Evolutionary conservation across 345 rosid species (phyloP), one percentile per base, ranked within the genome.

Genomic region (Eucalyptus curtisii): DNA sequence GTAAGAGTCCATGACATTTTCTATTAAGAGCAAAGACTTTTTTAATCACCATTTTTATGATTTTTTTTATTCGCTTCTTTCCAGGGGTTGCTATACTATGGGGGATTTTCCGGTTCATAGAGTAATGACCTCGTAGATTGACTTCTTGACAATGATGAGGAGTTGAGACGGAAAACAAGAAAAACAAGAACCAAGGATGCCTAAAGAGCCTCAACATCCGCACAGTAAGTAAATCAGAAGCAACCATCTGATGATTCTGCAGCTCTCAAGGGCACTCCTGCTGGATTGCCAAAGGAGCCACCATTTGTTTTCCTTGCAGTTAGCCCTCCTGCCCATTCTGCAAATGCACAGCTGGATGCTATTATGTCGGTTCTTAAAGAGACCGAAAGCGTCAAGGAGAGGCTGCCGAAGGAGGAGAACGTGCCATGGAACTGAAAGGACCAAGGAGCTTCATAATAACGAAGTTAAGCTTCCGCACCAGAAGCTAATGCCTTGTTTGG

Each of bases 401-500:
- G 91, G 93, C 88, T 98, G 88, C 95, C 91, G 91, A 95, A 92
- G 91, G 99, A 97, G 89, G 95, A 97, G 89, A 92, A 76, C 91
- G 92, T 95, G 95, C 94, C 87, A 95, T 92, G 96, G 92, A 47
- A 95, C 96, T 30, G 95, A 95, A 90, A 94, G 96, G 86, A 98
- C 98, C 42, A 97, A 95, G 90, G 95, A 93, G 88, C 94, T 97
- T 25, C 97, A 55, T 24, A 7, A 52, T 52, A 52, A 52, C 55
- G 55, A 3, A 52, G 55, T 52, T 52, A 52, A 52, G 93, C 95
- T 97, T 87, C 99, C 98, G 5, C 92, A 93, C 88, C 96, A 94
- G 87, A 97, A 95, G 91, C 96, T 97, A 66, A 91, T 95, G 95
- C 99, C 97, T 11, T 97, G 99, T 90, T 88, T 91, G 88, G 92